A percentile compares a stretch with the other conserved stretches of the same genome.
phyloP scores from a whole-genome alignment of 2,329 filamentous ascomycete genomes.

The Metarhizium sp. region DNA sequence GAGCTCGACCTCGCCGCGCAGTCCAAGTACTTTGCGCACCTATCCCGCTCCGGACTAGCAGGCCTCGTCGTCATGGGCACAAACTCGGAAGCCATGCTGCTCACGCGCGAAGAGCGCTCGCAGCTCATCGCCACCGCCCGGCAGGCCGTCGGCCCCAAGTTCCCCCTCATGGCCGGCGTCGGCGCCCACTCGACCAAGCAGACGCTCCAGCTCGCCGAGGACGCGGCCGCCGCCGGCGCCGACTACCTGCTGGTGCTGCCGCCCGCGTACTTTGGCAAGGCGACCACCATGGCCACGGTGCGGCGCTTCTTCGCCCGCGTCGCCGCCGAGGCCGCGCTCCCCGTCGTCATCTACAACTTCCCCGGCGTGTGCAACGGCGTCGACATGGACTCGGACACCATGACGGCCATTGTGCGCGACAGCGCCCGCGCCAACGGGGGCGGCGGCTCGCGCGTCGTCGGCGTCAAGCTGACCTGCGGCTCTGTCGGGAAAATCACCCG shows the following conservation, averaged over 20 bases:
- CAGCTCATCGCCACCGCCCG: constrained; percentile 52
- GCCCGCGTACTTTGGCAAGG: constrained; percentile 25
- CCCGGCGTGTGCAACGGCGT: constrained; percentile 57
- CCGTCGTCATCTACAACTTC: constrained; percentile 66
- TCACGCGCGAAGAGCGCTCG: constrained; percentile 49
- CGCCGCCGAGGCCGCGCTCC: constrained; percentile 49
- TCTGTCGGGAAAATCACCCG: constrained; percentile 63
- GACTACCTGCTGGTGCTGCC: constrained; percentile 16
- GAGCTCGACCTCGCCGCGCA: constrained; percentile 37
- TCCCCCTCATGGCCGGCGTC: constrained; percentile 70
- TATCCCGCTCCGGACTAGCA: constrained; percentile 37
- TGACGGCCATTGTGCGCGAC: constrained; percentile 25
- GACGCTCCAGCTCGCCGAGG: constrained; percentile 47
- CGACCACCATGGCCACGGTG: constrained; percentile 30
- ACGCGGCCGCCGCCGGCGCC: constrained; percentile 32
- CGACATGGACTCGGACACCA: constrained; percentile 58
- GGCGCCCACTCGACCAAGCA: constrained; percentile 56
- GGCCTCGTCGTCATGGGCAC: constrained; percentile 46
- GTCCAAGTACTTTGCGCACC: constrained; percentile 40
- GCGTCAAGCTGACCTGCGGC: constrained; percentile 65
- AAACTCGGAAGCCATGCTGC: constrained; percentile 46
- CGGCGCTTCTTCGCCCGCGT: constrained; percentile 24
- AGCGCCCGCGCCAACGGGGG: constrained; percentile 12
- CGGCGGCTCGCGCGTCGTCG: constrained; percentile 49
- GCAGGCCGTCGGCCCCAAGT: constrained; percentile 73